phyloP scores from a whole-genome alignment of 2,329 filamentous ascomycete genomes.

The Xylaria sp. region DNA sequence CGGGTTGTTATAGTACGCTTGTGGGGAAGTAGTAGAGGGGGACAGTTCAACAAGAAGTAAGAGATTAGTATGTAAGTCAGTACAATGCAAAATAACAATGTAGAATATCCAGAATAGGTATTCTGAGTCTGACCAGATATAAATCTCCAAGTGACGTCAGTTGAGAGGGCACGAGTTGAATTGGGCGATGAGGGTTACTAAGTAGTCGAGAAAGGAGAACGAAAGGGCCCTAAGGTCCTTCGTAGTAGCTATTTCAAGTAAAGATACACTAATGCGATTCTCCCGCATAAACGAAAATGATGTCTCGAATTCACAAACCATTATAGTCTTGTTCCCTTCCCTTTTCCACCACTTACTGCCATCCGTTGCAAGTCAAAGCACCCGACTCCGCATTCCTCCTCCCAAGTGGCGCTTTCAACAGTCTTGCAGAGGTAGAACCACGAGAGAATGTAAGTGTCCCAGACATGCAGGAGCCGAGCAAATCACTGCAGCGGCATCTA shows the following conservation, averaged over 20 bases:
- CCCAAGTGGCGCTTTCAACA: slow-evolving; percentile 9
- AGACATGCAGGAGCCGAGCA: neutral
- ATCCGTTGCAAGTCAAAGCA: neutral
- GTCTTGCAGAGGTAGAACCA: neutral
- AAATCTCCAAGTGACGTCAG: neutral
- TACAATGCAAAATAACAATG: neutral
- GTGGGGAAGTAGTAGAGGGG: neutral
- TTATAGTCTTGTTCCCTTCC: neutral
- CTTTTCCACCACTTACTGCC: neutral
- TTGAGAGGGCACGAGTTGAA: neutral
- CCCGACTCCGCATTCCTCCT: slow-evolving; percentile 10
- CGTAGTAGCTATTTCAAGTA: neutral
- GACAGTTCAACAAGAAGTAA: neutral
- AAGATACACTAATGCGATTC: neutral
- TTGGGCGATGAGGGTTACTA: neutral
- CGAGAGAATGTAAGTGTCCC: neutral
- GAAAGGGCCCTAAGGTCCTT: neutral
- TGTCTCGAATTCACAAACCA: slow-evolving; percentile 15
- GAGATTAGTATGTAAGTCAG: neutral
- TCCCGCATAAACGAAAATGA: slow-evolving; percentile 3
- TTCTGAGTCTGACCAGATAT: neutral
- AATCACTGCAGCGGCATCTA: slow-evolving; percentile 4
- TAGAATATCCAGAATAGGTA: neutral
- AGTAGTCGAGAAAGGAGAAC: neutral
- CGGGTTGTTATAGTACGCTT: neutral